These are phyloP conservation scores for Haematococcus lacustris DNA, from an alignment of 139 green algal species.

Conservation along the genomic window DNA sequence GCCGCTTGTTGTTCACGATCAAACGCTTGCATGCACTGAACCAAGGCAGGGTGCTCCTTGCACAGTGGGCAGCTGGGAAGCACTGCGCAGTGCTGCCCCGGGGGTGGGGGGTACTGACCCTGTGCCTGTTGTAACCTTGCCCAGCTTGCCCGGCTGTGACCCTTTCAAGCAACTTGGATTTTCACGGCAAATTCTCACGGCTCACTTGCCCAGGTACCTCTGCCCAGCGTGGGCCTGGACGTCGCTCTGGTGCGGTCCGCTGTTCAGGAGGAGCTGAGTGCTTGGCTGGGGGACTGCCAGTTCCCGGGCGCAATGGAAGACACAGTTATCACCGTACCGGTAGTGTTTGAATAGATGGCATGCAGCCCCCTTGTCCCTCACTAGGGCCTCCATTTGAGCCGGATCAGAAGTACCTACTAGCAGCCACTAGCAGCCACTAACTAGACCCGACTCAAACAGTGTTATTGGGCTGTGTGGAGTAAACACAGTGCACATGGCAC, in stretches of 20 bases:
- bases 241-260: neutral
- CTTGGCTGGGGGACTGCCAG: neutral
- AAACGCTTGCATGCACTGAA: neutral
- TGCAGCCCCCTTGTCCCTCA: too few relatives aligned
- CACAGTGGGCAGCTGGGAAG: neutral
- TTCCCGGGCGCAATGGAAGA: neutral
- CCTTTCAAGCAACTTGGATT: too few relatives aligned
- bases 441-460: too few relatives aligned
- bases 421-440: too few relatives aligned
- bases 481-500: too few relatives aligned
- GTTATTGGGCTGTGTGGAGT: too few relatives aligned
- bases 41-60: neutral
- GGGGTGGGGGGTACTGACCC: too few relatives aligned
- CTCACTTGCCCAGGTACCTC: neutral
- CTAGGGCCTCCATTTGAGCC: too few relatives aligned
- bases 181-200: neutral
- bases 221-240: neutral
- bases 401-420: too few relatives aligned
- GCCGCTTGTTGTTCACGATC: neutral
- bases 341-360: constrained; percentile 6
- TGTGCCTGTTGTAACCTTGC: too few relatives aligned
- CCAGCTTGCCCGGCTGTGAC: too few relatives aligned
- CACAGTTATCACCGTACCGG: neutral
- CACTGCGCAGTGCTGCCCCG: neutral
- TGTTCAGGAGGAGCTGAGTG: neutral